Percentiles rank a stretch among this genome's conserved stretches.
phyloP scores from a whole-genome alignment of 495 filamentous ascomycete species.

The Podospora sp. region DNA sequence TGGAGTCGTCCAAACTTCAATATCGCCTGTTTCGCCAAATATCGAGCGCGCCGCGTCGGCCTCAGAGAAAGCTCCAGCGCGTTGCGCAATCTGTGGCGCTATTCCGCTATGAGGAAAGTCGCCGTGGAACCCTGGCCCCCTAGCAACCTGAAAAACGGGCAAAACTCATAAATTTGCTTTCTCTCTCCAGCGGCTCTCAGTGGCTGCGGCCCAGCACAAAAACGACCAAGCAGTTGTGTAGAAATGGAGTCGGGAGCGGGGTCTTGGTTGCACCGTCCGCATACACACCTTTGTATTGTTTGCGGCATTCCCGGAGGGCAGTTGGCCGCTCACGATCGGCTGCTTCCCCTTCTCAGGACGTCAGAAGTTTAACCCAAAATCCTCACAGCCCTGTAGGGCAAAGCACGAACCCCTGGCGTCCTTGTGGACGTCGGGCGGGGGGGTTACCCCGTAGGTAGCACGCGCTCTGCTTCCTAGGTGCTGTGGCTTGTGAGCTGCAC shows the following conservation, averaged over 20 bases:
- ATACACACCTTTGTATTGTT: background rate
- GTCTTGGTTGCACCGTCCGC: background rate
- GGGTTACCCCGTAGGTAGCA: background rate
- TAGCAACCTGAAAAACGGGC: background rate
- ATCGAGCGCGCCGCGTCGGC: too few species aligned
- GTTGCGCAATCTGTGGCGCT: background rate
- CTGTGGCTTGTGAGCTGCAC: background rate
- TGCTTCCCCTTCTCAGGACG: background rate
- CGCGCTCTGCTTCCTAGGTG: background rate
- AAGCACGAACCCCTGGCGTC: background rate
- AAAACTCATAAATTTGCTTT: background rate
- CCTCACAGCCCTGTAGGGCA: conserved; percentile 22
- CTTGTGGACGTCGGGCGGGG: background rate
- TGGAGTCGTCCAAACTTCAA: conserved; percentile 1
- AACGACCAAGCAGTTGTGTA: background rate
- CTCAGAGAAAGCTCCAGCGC: background rate
- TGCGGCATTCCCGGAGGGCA: background rate
- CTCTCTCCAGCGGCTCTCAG: background rate
- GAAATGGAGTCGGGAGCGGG: background rate
- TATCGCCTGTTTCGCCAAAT: background rate
- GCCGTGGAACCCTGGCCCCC: background rate
- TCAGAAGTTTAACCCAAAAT: conserved; percentile 24
- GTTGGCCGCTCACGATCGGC: background rate
- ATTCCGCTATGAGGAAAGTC: background rate
- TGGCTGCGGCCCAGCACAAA: background rate